Conservation (phyloP, 176 grass and related monocot species). For the Musa troglodytarum region DNA sequence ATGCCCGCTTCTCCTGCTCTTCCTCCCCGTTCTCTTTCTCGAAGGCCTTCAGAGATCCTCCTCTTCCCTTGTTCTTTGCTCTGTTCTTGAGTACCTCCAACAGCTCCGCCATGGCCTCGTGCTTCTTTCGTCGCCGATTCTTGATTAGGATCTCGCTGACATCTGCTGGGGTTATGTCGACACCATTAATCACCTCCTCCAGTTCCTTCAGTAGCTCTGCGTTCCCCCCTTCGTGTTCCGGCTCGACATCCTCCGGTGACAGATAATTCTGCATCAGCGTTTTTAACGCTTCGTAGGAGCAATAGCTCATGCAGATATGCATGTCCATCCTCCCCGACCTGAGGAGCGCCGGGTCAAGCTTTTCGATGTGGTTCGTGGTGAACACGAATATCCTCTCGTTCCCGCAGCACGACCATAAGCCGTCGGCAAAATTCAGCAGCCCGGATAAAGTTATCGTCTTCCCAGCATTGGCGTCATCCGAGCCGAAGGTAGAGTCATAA, state of each 20-base stretch:
- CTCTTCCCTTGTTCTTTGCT: slow-evolving; percentile 24
- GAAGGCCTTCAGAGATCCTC: background rate
- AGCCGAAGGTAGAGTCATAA: background rate
- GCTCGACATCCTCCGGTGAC: slow-evolving; percentile 16
- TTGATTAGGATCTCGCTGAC: slow-evolving; percentile 89
- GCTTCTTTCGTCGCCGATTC: slow-evolving; percentile 40
- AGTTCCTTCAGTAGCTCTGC: slow-evolving; percentile 15
- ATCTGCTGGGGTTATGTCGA: slow-evolving; percentile 79
- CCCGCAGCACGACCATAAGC: slow-evolving; percentile 87
- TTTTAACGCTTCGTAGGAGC: slow-evolving; percentile 54
- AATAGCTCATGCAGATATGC: slow-evolving; percentile 86
- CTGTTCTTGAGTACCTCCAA: slow-evolving; percentile 27
- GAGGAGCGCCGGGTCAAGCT: slow-evolving; percentile 81
- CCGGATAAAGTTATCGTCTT: slow-evolving; percentile 59
- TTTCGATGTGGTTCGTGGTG: slow-evolving; percentile 90
- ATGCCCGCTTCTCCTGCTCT: slow-evolving; percentile 64
- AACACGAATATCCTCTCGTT: slow-evolving; percentile 87
- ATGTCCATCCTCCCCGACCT: slow-evolving; percentile 87
- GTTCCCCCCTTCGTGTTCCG: background rate
- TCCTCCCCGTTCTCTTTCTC: slow-evolving; percentile 32
- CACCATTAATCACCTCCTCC: slow-evolving; percentile 35
- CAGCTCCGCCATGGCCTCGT: slow-evolving; percentile 32
- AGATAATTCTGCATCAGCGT: slow-evolving; percentile 81
- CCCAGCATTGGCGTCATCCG: background rate
- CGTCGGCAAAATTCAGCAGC: slow-evolving; percentile 86